Evolutionary conservation across 768 basidiomycete species (phyloP).

Genomic region (Collybiopsis luxurians): DNA sequence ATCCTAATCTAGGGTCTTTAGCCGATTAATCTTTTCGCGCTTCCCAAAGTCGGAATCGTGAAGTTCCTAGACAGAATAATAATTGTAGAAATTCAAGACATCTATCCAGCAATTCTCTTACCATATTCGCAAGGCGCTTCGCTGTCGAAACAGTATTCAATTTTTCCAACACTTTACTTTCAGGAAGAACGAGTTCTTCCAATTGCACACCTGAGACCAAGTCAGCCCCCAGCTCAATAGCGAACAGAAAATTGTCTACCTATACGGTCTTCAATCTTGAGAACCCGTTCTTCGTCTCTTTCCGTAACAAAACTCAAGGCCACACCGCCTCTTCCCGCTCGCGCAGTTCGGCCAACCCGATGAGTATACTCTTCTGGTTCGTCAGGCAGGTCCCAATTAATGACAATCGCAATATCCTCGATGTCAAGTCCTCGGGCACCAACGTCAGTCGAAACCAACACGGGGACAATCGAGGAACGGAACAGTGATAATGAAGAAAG

Average conservation of each 20-base stretch:
- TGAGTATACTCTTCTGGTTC: conserved; percentile 95
- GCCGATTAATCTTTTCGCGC: conserved; percentile 77
- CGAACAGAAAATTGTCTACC: conserved; percentile 46
- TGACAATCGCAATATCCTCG: conserved; percentile 91
- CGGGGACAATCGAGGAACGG: conserved; percentile 81
- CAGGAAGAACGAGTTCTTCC: conserved; percentile 70
- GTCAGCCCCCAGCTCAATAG: not conserved
- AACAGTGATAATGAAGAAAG: conserved; percentile 83
- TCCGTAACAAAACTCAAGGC: conserved; percentile 96
- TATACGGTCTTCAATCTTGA: conserved; percentile 83
- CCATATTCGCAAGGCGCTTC: conserved; percentile 93
- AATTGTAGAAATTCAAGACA: not conserved
- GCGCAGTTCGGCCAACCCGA: conserved; percentile 90
- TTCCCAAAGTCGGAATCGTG: conserved; percentile 89
- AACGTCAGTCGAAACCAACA: conserved; percentile 93
- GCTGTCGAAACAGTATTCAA: conserved; percentile 90
- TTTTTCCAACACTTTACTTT: conserved; percentile 77
- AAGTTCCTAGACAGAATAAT: conserved; percentile 53
- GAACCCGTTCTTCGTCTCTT: conserved; percentile 80
- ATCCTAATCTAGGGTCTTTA: conserved; percentile 38
- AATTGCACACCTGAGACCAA: conserved; percentile 63
- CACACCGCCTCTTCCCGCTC: conserved; percentile 85
- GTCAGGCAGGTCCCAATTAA: conserved; percentile 95
- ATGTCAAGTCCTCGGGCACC: conserved; percentile 95
- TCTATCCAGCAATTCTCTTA: conserved; percentile 30